phyloP scores from a whole-genome alignment of 1,139 yeast genomes.

The Meyerozyma smithsonii region DNA sequence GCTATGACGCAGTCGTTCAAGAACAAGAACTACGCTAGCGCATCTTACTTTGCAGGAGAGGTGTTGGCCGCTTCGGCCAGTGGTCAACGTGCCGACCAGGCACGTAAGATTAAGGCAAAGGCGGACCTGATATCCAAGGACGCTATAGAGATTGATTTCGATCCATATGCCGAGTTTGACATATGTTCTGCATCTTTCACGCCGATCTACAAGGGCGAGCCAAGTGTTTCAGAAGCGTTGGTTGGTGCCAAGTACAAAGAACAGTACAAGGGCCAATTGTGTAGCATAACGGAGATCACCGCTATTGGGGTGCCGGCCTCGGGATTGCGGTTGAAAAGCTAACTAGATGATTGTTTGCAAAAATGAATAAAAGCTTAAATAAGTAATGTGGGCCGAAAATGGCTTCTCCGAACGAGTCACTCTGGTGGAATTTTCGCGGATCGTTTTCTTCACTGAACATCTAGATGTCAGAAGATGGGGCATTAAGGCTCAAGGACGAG shows the following conservation, averaged over 20 bases:
- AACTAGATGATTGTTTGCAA: constrained; percentile 3
- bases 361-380: not conserved
- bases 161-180: constrained; percentile 86
- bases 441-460: not conserved
- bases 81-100: constrained; percentile 88
- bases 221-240: constrained; percentile 71
- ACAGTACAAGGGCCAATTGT: constrained; percentile 71
- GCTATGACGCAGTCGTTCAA: constrained; percentile 93
- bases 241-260: constrained; percentile 87
- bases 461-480: constrained; percentile 26
- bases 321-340: constrained; percentile 62
- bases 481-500: constrained; percentile 53
- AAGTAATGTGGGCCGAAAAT: not conserved
- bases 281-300: constrained; percentile 73
- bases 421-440: not conserved
- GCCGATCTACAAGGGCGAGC: constrained; percentile 80
- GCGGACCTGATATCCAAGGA: constrained; percentile 81
- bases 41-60: constrained; percentile 86
- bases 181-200: constrained; percentile 84
- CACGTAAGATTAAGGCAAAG: constrained; percentile 71
- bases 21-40: constrained; percentile 81
- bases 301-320: constrained; percentile 93
- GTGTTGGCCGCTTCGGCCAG: constrained; percentile 61
- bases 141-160: constrained; percentile 86
- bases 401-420: not conserved